These are phyloP conservation scores for Warburgia ugandensis DNA, from an alignment of 164 flowering plant genomes.

Conservation along the genomic window DNA sequence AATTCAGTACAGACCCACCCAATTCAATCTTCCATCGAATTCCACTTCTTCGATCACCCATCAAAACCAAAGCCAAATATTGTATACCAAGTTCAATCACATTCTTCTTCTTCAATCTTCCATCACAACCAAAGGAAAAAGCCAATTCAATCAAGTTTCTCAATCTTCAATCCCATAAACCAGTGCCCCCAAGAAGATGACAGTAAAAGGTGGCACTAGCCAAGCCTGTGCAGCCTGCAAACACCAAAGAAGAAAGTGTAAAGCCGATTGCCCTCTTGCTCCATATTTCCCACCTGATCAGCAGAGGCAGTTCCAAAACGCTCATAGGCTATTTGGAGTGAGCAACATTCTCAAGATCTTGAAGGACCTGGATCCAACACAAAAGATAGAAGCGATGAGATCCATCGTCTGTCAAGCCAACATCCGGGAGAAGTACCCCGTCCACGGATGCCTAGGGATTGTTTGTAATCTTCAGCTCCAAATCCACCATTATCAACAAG, in stretches of 20 bases:
- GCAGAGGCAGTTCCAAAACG: conserved; percentile 38
- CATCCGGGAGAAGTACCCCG: conserved; percentile 34
- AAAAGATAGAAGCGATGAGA: conserved; percentile 28
- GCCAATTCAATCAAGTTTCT: no score
- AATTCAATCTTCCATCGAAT: no score
- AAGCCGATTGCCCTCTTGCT: conserved; percentile 43
- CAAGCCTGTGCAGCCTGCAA: conserved; percentile 74
- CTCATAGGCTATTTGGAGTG: conserved; percentile 49
- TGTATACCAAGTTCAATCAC: no score
- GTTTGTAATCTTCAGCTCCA: conserved; percentile 14
- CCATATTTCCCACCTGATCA: conserved; percentile 53
- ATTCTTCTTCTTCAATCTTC: no score
- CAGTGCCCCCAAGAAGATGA: no score
- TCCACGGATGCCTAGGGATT: conserved; percentile 31
- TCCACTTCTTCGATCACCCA: no score
- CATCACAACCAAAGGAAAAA: no score
- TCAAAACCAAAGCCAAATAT: no score
- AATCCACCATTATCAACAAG: conserved; percentile 26
- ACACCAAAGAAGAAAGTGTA: conserved; percentile 51
- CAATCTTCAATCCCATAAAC: no score
- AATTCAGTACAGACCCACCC: no score
- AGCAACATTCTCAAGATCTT: conserved; percentile 42
- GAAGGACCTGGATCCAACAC: conserved; percentile 8
- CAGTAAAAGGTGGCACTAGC: conserved; percentile 31
- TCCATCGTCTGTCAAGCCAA: conserved; percentile 33